These are phyloP conservation scores for Chlorociboria aeruginascens DNA, from an alignment of 495 filamentous ascomycete genomes.

Conservation along the genomic window DNA sequence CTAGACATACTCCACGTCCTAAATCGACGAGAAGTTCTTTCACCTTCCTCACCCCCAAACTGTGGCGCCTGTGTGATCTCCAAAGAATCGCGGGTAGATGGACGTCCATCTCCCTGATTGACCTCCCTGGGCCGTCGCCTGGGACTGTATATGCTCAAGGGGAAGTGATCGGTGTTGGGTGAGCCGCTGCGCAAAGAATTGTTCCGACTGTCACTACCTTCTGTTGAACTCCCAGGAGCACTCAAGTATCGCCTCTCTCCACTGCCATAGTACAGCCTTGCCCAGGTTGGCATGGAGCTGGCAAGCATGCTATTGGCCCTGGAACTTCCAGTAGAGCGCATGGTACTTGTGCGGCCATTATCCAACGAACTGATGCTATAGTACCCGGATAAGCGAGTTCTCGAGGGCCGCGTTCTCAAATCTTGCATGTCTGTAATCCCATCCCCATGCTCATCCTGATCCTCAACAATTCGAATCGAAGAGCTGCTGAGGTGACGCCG, in stretches of 20 bases:
- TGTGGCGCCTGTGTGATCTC: slow-evolving; percentile 15
- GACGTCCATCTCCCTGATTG: slow-evolving; percentile 17
- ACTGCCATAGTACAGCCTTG: slow-evolving; percentile 43
- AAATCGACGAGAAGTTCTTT: slow-evolving; percentile 6
- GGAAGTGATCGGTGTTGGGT: slow-evolving; percentile 34
- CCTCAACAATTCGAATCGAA: slow-evolving; percentile 22
- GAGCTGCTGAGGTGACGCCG: slow-evolving; percentile 18
- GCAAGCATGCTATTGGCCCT: slow-evolving; percentile 41
- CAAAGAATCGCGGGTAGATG: slow-evolving; percentile 14
- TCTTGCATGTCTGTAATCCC: slow-evolving; percentile 38
- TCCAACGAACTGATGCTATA: slow-evolving; percentile 30
- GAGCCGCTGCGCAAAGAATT: slow-evolving; percentile 30
- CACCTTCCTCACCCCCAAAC: slow-evolving; percentile 4
- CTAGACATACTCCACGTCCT: slow-evolving; percentile 35
- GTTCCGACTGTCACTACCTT: slow-evolving; percentile 28
- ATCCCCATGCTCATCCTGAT: slow-evolving; percentile 44
- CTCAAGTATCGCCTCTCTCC: slow-evolving; percentile 35
- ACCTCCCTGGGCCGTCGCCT: slow-evolving; percentile 31
- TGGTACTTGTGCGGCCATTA: slow-evolving; percentile 23
- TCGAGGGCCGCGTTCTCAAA: slow-evolving; percentile 30
- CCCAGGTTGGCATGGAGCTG: slow-evolving; percentile 52
- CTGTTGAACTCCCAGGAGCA: slow-evolving; percentile 29
- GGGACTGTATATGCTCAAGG: slow-evolving; percentile 37
- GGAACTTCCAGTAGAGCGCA: slow-evolving; percentile 35
- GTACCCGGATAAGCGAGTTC: slow-evolving; percentile 25